Base-by-base conservation (phyloP, 352 stramenopile species). In the Globisporangium cystogenes region DNA sequence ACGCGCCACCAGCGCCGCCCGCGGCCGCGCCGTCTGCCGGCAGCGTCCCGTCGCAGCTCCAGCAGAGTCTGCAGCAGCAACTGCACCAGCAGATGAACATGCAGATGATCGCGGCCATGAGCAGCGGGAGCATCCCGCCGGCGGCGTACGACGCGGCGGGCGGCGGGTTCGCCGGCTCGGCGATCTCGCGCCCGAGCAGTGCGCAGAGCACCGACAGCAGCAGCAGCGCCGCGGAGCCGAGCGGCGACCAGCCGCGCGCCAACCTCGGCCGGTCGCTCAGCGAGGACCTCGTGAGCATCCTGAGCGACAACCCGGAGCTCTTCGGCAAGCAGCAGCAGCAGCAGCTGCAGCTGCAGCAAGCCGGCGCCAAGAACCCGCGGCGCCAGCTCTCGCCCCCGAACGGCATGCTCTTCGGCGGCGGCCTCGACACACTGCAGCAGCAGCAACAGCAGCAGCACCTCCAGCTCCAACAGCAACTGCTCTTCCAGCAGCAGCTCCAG, bases 271-370 rank as follows among this genome's bases (percentile, higher is more conserved):
- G 77, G 3, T 87, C 76, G 27, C 62, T 90, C 11, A 91, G 81
- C 44, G 81, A 91, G 45, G 81, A 91, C 55, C 72, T 91, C n/a
- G 78, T 82, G 52, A 84, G 68, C 36, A 84, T 91, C 74, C 55
- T 89, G 29, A 73, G 87, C 54, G 76, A 86, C 4, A 62, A 55
- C 20, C 71, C 71, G 21, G 70, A 74, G n/a, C 57, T 67, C n/a
- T 59, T 70, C 45, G 51, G 49, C 31, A 55, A 67, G 8, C 60
- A 80, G n/a, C 57, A 65, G 18, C 57, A 68, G 18, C 39, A 62
- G 33, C 57, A 65, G 29, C 45, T 59, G 33, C 56, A 64, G 29
- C 42, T 57, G 29, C 15, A 55, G 15, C 51, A 57, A 24, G 33
- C 15, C 18, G 50, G n/a, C 8, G 31, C 0, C 7, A 33, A 39